Conservation (phyloP, 768 basidiomycete species). For the Gymnopilus junonius region DNA sequence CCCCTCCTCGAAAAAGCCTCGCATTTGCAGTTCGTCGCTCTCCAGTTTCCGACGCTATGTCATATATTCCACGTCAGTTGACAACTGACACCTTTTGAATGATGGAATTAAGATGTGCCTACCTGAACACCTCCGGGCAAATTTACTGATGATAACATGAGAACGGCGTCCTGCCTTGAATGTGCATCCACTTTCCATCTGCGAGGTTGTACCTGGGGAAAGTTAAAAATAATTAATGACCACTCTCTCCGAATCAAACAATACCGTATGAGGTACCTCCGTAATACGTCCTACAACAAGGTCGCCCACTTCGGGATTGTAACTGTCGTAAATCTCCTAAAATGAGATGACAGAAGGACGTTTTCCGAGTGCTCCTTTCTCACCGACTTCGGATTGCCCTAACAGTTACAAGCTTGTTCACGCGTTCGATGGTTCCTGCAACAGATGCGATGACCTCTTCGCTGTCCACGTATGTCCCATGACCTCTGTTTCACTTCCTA, state of each 20-base stretch:
- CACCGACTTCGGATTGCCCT: conserved; percentile 86
- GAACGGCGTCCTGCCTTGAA: conserved; percentile 89
- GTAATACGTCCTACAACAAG: conserved; percentile 96
- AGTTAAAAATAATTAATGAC: conserved; percentile 8
- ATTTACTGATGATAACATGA: conserved; percentile 98
- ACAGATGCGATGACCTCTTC: conserved; percentile 92
- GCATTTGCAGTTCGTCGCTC: conserved; percentile 98
- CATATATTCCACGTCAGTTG: conserved; percentile 16
- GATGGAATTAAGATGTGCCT: conserved; percentile 27
- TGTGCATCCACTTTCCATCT: conserved; percentile 98
- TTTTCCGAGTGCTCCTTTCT: conserved; percentile 22
- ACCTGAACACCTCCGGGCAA: conserved; percentile 97
- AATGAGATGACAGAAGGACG: conserved; percentile 2
- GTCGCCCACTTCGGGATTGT: conserved; percentile 97
- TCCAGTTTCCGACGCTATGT: conserved; percentile 87
- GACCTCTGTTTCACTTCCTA: conserved; percentile 65
- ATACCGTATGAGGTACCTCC: conserved; percentile 56
- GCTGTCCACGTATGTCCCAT: conserved; percentile 92
- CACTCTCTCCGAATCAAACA: conserved; percentile 10
- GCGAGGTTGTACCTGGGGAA: conserved; percentile 72
- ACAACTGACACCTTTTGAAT: conserved; percentile 13
- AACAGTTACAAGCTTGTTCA: conserved; percentile 95
- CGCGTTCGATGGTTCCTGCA: conserved; percentile 89
- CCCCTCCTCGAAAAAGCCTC: conserved; percentile 98
- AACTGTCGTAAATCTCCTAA: conserved; percentile 51